Evolutionary conservation across 1,284 basidiomycete species (phyloP).

Genomic region (Ceratobasidium sp.): DNA sequence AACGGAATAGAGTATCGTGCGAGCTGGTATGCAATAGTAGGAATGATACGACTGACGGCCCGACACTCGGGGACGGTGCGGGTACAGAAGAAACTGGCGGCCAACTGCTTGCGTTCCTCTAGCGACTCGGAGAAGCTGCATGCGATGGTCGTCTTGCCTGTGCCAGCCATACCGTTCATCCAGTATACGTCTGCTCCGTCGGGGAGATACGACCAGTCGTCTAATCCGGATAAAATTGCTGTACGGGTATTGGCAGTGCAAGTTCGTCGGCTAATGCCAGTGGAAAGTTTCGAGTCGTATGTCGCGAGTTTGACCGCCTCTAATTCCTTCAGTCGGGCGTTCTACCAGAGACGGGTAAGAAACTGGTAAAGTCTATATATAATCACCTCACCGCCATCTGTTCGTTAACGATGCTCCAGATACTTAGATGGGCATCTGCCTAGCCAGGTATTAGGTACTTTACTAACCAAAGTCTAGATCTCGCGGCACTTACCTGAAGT

Average conservation of each 20-base stretch:
- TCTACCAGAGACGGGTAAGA: too few relatives aligned
- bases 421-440: too few relatives aligned
- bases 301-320: background rate
- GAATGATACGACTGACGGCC: background rate
- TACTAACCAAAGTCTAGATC: too few relatives aligned
- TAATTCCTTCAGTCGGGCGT: background rate
- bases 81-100: constrained; percentile 23
- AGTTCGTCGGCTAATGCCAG: background rate
- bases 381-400: too few relatives aligned
- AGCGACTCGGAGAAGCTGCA: constrained; percentile 6
- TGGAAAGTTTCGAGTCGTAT: constrained; percentile 3
- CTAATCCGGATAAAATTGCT: background rate
- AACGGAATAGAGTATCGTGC: constrained; percentile 4
- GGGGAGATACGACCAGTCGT: background rate
- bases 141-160: constrained; percentile 26
- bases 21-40: constrained; percentile 22
- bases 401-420: too few relatives aligned
- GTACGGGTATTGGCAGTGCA: constrained; percentile 6
- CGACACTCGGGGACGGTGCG: constrained; percentile 1
- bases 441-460: too few relatives aligned
- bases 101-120: background rate
- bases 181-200: background rate
- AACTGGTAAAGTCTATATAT: too few relatives aligned
- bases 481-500: too few relatives aligned
- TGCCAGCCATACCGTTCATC: constrained; percentile 22